Conservation (phyloP, 768 basidiomycete species). For the Amanita muscaria region DNA sequence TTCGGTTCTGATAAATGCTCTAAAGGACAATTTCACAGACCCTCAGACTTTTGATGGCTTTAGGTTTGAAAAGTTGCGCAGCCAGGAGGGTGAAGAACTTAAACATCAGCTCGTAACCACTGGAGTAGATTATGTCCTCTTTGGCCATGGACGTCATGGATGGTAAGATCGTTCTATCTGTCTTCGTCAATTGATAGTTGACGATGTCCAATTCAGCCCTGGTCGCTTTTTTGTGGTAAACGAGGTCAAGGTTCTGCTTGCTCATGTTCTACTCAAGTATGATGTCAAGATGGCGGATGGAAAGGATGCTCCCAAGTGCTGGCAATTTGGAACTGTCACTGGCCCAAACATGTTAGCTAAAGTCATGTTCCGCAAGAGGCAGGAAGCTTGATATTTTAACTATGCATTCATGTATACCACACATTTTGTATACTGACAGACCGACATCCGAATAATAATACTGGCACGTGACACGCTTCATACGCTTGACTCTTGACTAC, state of each 20-base stretch:
- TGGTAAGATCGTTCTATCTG: slow-evolving; percentile 7
- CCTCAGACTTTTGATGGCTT: slow-evolving; percentile 28
- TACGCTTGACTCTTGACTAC: no score
- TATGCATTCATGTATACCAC: no score
- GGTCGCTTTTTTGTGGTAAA: slow-evolving; percentile 28
- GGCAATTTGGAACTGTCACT: slow-evolving; percentile 9
- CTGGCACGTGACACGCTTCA: no score
- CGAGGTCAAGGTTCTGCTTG: slow-evolving; percentile 25
- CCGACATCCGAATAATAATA: no score
- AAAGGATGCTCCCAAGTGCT: slow-evolving; percentile 7
- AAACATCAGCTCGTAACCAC: slow-evolving; percentile 25
- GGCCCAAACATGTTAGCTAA: slow-evolving; percentile 24
- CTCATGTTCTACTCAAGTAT: slow-evolving; percentile 24
- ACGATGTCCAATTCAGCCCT: slow-evolving; percentile 13
- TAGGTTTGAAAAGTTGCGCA: slow-evolving; percentile 28
- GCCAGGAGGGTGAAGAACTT: slow-evolving; percentile 17
- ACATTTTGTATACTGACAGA: no score
- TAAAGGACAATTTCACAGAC: slow-evolving; percentile 25
- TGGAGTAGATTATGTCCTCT: slow-evolving; percentile 22
- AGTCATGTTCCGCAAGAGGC: slow-evolving; percentile 25
- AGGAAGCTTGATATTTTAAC: no score
- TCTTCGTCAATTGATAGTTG: background rate
- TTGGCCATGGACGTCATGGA: slow-evolving; percentile 22
- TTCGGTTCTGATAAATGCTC: background rate
- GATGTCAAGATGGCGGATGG: slow-evolving; percentile 25